Evolutionary conservation across 1,284 basidiomycete genomes (phyloP), one percentile per base, ranked within the genome.

Genomic region (Ceratobasidium sp.): DNA sequence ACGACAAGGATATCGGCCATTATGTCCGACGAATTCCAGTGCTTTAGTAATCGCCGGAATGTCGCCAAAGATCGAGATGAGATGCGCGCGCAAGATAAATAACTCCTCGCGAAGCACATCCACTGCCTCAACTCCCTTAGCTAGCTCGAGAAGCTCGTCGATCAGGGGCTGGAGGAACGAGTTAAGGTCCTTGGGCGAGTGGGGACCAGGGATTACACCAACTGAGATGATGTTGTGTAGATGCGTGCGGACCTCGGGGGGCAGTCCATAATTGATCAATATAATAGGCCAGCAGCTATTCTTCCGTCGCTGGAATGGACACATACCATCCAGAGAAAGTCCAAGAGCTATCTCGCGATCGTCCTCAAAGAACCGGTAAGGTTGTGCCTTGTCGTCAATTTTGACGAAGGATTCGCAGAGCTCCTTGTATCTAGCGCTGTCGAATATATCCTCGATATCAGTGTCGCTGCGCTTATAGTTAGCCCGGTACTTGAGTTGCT

Each of bases 341-440:
- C 75, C 75, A 29, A 76, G 63, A 19, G 56, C 57, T 45, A 75
- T 22, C 22, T 75, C 66, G 9, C 64, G 5, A 48, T 19, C 11
- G n/a, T 45, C 36, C 19, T 56, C 51, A 22, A 71, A 75, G 56
- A 57, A 82, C 14, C 50, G 48, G 74, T 79, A 75, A 19, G 51
- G 36, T 19, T 22, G 41, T 27, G 75, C 50, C 15, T 76, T 24
- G 1, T 79, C 80, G 73, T 81, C 77, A n/a, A 60, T 60, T 5
- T 5, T n/a, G 11, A 84, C 80, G 45, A 71, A 14, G 4, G n/a
- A 62, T 8, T 60, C 6, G 0, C 69, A 69, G 0, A 84, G 76
- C 0, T 57, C 27, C 6, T 76, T 47, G 63, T 76, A 76, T 36
- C 59, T 45, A 0, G 29, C 9, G 3, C 60, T 22, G 31, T 75